A percentile compares a stretch with the other conserved stretches of the same genome.
phyloP scores from a whole-genome alignment of 805 yeast genomes.

The Suhomyces sp. region DNA sequence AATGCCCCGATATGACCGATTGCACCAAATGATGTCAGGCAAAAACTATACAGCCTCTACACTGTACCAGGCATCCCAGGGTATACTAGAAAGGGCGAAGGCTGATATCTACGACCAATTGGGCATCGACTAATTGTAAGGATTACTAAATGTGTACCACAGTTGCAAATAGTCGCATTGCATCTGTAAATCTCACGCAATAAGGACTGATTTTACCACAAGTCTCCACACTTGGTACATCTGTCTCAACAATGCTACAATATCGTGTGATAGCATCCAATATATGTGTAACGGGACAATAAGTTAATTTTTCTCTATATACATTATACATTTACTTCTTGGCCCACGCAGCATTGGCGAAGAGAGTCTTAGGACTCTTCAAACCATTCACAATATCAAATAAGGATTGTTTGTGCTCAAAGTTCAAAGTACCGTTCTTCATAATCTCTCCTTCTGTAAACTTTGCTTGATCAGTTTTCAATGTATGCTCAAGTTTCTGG shows the following conservation, averaged over 20 bases:
- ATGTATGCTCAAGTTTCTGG: conserved; percentile 10
- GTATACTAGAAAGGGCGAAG: neutral
- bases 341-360: conserved; percentile 27
- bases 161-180: neutral
- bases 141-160: neutral
- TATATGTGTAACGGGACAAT: neutral
- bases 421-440: conserved; percentile 27
- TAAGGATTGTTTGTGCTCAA: conserved; percentile 26
- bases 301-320: neutral
- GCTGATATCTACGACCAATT: neutral
- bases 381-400: conserved; percentile 31
- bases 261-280: neutral
- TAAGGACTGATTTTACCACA: neutral
- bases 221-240: neutral
- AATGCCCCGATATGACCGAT: neutral
- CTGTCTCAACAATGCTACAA: no score
- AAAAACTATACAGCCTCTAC: neutral
- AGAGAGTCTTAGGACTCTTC: conserved; percentile 22
- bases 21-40: neutral
- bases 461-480: conserved; percentile 12
- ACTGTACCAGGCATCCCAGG: neutral
- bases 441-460: conserved; percentile 22
- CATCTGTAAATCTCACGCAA: neutral
- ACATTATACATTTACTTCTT: conserved; percentile 6
- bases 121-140: neutral